Evolutionary conservation across 495 filamentous ascomycete species (phyloP), one percentile per base, ranked within the genome.

Genomic region (Bacidia rubella): DNA sequence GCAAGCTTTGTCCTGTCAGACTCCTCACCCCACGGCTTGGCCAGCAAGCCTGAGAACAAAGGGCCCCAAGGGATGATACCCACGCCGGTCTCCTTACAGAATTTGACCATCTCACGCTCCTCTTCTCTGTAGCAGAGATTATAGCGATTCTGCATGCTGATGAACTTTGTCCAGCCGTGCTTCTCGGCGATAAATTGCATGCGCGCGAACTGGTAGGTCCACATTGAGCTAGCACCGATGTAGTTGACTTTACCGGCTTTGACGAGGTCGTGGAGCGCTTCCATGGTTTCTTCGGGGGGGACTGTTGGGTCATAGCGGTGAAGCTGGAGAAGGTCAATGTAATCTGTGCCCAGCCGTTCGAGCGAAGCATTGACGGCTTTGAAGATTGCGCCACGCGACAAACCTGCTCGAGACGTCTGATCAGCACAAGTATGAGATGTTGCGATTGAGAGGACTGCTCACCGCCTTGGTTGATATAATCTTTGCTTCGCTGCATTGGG

Each of bases 51-150:
- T 1, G 73, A 57, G 45, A 63, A 63, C 1, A 79, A 60, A 12
- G 78, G 78, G 50, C 69, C 67, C 79, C 79, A 83, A 11, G 81
- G 80, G 45, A 84, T 73, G 5, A 85, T 51, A 0, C 79, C 82
- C 7, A 87, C 78, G 3, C 82, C 82, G 0, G 78, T 82, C 47
- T 45, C 42, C 5, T 19, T 17, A 19, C 42, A 45, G 42, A 54
- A 49, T 32, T 22, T 56, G 40, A 43, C 51, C 82, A 87, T 86
- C 67, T 86, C 83, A 15, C 80, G 63, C 67, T 87, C 83, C 58
- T 87, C 83, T 64, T 87, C 83, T 11, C 83, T 68, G 62, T 87
- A 87, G 11, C 78, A 65, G 11, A 85, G 68, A 66, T 85, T 87
- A 59, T 86, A 79, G 39, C 77, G 71, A 62, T 84, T 85, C 65